Evolutionary conservation across 2,329 filamentous ascomycete species (phyloP), one percentile per base, ranked within the genome.

Genomic region (Aspergillus ustus): DNA sequence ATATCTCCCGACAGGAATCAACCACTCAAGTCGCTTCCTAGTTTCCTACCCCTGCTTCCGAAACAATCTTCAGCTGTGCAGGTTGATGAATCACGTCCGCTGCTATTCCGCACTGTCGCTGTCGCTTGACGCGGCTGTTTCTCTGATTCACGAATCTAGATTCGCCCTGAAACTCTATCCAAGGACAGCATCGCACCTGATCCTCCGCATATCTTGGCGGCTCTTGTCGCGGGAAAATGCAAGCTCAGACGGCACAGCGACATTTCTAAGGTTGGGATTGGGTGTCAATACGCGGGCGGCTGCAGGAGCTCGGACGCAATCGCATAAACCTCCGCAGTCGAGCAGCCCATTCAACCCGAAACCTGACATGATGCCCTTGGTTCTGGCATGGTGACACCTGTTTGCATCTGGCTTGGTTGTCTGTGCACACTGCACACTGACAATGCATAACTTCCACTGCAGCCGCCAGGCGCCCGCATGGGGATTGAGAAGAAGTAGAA

Each of bases 201-300:
- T 72, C 51, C 60, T 67, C 3, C 63, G 69, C 45, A 73, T 72
- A 34, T 61, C 63, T 19, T 72, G 69, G 70, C 70, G 67, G 8
- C 57, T 72, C 9, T 69, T 70, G 63, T 70, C 11, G 69, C 70
- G 2, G 69, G 69, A 4, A 25, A 69, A 70, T 48, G 69, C 69
- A 20, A 72, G 70, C 15, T 58, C 64, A 1, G 71, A 72, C 49
- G 62, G 58, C 6, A 70, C 69, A 9, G 71, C 34, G 57, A 57
- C 5, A 70, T 70, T 9, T 69, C 69, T 40, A 40, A 11, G 34
- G 9, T 57, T 65, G 67, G 49, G 70, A 72, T 56, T 73, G 71
- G 70, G 68, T 72, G 25, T 69, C 70, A 17, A 70, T 70, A 28
- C 55, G 48, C 55, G 37, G 55, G 34, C 67, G 68, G 20, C 54